Base-by-base conservation (phyloP, 495 filamentous ascomycete species). In the Immersiella caudata region DNA sequence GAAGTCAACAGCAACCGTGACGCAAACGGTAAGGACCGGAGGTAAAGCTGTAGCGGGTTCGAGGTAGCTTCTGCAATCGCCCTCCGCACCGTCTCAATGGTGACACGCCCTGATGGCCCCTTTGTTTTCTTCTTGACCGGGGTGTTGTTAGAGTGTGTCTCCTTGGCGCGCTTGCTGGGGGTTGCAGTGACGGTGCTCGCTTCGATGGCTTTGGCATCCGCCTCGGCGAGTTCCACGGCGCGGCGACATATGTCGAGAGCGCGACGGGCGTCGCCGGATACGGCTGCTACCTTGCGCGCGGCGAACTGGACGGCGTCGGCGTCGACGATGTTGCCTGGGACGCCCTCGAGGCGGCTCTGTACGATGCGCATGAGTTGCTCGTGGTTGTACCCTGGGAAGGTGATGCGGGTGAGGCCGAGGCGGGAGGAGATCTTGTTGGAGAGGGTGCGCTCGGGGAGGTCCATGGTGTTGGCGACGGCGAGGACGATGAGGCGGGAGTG, bases 401-500 rank as follows among this genome's bases (percentile, higher is more conserved):
- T 96, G 72, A 99, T 97, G 68, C 96, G 86, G 21, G 91, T 94
- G 6, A 96, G 79, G 21, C 93, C 94, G 46, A 99, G 84, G 70
- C 96, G 89, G 70, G 90, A 94, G 70, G 91, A 95, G 77, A 99
- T 99, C 77, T 98, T 98, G 79, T 99, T 99, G 79, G 91, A 94
- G 18, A 99, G 83, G 0, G 96, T 99, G 73, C 96, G 87, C 79
- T 99, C 96, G 0, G 96, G 96, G 22, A 99, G 81, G 78, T 99
- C 96, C 96, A 99, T 99, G 22, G 96, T 99, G 77, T 99, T 99
- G 36, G 96, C 96, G 11, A 99, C 96, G 8, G 96, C 96, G 0
- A 99, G 85, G 14, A 99, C 96, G 74, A 98, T 97, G 36, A 99
- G 84, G 55, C 93, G 86, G 29, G 91, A 95, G 75, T 99, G 93